These are phyloP conservation scores for Stenocarpella maydis DNA, from an alignment of 2,329 filamentous ascomycete species.

Conservation along the genomic window DNA sequence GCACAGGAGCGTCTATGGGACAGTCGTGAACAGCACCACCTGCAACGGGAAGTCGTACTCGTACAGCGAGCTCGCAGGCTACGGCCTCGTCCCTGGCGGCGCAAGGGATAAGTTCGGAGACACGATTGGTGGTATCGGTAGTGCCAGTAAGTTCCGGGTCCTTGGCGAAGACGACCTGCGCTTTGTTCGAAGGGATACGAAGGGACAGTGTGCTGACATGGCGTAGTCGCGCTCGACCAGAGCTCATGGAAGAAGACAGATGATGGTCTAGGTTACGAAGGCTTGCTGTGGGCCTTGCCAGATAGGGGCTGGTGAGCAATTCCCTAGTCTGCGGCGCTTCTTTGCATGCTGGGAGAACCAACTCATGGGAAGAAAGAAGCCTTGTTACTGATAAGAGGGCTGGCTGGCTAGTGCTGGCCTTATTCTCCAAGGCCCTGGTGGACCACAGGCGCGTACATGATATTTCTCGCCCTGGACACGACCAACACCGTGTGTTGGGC, in stretches of 20 bases:
- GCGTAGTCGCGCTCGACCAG: background rate
- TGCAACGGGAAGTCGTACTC: slow-evolving; percentile 70
- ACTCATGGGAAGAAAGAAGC: background rate
- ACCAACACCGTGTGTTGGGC: background rate
- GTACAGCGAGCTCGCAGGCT: slow-evolving; percentile 74
- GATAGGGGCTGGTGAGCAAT: slow-evolving; percentile 69
- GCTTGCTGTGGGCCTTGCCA: slow-evolving; percentile 69
- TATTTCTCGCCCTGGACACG: background rate
- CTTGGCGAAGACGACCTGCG: background rate
- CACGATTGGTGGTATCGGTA: slow-evolving; percentile 71
- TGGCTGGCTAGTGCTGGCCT: background rate
- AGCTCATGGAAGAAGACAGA: slow-evolving; percentile 61
- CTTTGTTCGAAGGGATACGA: background rate
- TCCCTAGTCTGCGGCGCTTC: background rate
- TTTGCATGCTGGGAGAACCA: background rate
- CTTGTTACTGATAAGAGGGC: background rate
- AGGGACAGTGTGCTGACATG: background rate
- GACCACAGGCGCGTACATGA: too few relatives aligned
- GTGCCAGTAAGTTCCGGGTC: background rate
- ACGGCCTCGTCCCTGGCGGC: slow-evolving; percentile 66
- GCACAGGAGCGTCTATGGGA: background rate
- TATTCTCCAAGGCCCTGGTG: background rate
- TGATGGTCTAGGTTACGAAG: slow-evolving; percentile 61
- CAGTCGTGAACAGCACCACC: slow-evolving; percentile 41
- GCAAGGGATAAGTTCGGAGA: slow-evolving; percentile 73